Conservation (phyloP, 768 basidiomycete species). For the Tephrocybe sp. region DNA sequence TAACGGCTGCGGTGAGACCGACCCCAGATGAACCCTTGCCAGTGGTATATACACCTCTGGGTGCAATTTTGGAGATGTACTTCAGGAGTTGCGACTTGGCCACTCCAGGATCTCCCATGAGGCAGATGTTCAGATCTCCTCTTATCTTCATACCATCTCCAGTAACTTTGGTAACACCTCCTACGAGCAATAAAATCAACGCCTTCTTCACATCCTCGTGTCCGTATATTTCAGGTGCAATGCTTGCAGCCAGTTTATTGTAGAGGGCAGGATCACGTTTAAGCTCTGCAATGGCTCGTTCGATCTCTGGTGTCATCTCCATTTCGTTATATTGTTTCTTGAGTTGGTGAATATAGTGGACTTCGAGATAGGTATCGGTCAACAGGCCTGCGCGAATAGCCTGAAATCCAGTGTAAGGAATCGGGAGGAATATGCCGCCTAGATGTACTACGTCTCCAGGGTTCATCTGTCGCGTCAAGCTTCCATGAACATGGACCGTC, state of each 20-base stretch:
- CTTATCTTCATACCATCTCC: constrained; percentile 99
- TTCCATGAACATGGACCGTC: constrained; percentile 94
- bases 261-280: constrained; percentile 80
- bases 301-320: constrained; percentile 87
- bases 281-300: constrained; percentile 65
- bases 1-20: constrained; percentile 97
- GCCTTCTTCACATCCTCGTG: constrained; percentile 98
- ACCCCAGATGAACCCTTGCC: constrained; percentile 99
- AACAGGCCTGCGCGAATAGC: constrained; percentile 95
- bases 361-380: constrained; percentile 96
- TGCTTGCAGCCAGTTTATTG: constrained; percentile 84
- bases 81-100: constrained; percentile 97
- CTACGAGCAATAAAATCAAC: constrained; percentile 85
- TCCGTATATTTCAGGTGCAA: constrained; percentile 98
- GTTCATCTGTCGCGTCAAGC: constrained; percentile 85
- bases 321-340: constrained; percentile 98
- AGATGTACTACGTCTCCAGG: constrained; percentile 96
- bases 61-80: constrained; percentile 98
- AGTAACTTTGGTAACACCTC: constrained; percentile 93
- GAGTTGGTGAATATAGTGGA: constrained; percentile 86
- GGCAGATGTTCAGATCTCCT: constrained; percentile 94
- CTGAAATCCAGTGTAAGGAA: constrained; percentile 97
- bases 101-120: constrained; percentile 99
- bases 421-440: constrained; percentile 96
- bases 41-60: constrained; percentile 96